Evolutionary conservation across 768 basidiomycete genomes (phyloP).

Genomic region (Pisolithus orientalis): DNA sequence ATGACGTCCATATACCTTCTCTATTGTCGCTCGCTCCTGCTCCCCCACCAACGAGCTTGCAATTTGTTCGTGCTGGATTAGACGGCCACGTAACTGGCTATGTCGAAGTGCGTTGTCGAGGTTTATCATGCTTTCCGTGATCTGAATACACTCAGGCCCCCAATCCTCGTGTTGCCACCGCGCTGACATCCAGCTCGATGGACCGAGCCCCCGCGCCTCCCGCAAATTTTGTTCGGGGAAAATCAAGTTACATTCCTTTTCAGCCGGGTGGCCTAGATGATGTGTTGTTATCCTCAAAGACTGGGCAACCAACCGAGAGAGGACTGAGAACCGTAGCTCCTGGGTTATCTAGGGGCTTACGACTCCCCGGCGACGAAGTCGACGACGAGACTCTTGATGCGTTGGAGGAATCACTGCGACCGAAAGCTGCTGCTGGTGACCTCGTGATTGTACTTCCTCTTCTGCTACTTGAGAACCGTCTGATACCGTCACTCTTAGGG

Average conservation of each 20-base stretch:
- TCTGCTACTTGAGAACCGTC: conserved; percentile 7
- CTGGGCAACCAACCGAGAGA: conserved; percentile 34
- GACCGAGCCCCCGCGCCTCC: conserved; percentile 77
- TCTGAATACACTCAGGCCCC: conserved; percentile 37
- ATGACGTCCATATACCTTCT: conserved; percentile 51
- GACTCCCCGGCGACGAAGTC: conserved; percentile 53
- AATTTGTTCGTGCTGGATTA: conserved; percentile 74
- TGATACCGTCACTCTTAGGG: conserved; percentile 22
- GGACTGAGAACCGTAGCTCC: conserved; percentile 69
- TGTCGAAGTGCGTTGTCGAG: conserved; percentile 51
- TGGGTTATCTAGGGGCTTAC: conserved; percentile 75
- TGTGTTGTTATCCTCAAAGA: conserved; percentile 30
- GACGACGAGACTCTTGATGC: conserved; percentile 39
- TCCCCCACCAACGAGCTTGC: conserved; percentile 65
- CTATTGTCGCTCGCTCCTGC: conserved; percentile 63
- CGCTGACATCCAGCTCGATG: conserved; percentile 79
- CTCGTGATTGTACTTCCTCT: conserved; percentile 8
- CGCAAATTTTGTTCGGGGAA: conserved; percentile 86
- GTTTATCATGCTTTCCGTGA: conserved; percentile 1
- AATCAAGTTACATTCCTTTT: conserved; percentile 90
- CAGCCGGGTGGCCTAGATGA: conserved; percentile 90
- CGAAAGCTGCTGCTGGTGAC: conserved; percentile 4
- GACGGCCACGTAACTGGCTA: conserved; percentile 78
- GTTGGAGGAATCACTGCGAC: conserved; percentile 18
- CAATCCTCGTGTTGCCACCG: conserved; percentile 52